Evolutionary conservation across 352 stramenopile species (phyloP).

Genomic region (Phytophthora parvispora): DNA sequence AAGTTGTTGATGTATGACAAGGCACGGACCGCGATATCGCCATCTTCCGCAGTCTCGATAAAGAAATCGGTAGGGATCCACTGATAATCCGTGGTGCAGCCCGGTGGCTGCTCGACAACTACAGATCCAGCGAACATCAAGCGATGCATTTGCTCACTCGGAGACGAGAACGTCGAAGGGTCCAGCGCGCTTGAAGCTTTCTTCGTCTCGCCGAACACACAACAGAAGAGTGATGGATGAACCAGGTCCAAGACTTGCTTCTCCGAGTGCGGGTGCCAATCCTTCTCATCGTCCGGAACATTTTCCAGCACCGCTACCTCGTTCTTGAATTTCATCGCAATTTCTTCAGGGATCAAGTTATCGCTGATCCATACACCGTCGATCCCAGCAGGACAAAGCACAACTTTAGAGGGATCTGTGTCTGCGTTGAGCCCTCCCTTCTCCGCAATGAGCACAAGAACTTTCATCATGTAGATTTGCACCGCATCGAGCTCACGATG

Average conservation of each 20-base stretch:
- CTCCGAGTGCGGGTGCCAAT: conserved; percentile 67
- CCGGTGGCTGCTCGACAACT: conserved; percentile 10
- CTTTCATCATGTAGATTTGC: conserved; percentile 18
- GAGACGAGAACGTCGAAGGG: neutral
- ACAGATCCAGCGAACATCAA: conserved; percentile 31
- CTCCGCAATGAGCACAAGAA: conserved; percentile 10
- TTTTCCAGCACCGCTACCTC: conserved; percentile 46
- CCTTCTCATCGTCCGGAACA: conserved; percentile 48
- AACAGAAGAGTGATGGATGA: conserved; percentile 72
- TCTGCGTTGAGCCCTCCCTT: conserved; percentile 12
- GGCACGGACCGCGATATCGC: conserved; percentile 13
- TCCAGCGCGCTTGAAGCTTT: neutral
- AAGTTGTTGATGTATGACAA: conserved; percentile 71
- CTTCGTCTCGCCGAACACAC: conserved; percentile 49
- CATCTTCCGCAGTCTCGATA: conserved; percentile 12
- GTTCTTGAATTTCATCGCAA: conserved; percentile 38
- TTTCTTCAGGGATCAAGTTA: conserved; percentile 24
- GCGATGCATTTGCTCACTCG: conserved; percentile 38
- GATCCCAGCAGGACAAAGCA: conserved; percentile 40
- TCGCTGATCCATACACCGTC: conserved; percentile 56
- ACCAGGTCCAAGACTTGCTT: conserved; percentile 67
- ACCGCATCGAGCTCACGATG: conserved; percentile 15
- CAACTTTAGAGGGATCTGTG: neutral
- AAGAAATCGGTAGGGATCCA: conserved; percentile 57
- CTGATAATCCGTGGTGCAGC: conserved; percentile 38